Conservation (phyloP, 1,284 basidiomycete genomes). For the Apiotrichum veenhuisii region DNA sequence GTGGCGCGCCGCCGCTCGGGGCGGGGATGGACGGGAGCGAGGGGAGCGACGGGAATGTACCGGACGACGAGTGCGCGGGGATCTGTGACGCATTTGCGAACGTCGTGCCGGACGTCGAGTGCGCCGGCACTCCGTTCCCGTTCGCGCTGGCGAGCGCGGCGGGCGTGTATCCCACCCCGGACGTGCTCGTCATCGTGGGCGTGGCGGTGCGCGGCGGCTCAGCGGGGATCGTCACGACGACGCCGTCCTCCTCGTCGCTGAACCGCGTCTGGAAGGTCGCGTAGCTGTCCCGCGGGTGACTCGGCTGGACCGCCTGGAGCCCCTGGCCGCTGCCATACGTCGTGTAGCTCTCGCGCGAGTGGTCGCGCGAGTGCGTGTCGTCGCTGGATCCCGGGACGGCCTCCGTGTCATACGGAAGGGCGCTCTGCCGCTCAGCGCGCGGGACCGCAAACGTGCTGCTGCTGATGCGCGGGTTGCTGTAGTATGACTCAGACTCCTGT, state of each 20-base stretch:
- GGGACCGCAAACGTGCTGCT: neutral
- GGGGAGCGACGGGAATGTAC: no score
- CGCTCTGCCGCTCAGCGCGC: neutral
- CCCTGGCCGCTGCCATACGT: no score
- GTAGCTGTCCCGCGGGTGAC: neutral
- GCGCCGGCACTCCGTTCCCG: no score
- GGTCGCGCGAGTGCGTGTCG: neutral
- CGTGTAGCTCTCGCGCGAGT: neutral
- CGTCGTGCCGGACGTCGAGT: no score
- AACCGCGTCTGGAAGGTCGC: neutral
- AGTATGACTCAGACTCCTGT: neutral
- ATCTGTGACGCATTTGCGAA: neutral
- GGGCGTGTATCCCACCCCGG: neutral
- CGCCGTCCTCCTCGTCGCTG: neutral
- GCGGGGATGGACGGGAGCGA: neutral
- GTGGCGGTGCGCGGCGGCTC: conserved; percentile 2
- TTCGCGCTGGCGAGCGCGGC: neutral
- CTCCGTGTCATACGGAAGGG: neutral
- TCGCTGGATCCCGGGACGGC: neutral
- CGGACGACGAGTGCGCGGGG: neutral
- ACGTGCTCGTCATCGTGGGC: neutral
- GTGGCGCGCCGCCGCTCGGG: neutral
- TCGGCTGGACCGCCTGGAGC: neutral
- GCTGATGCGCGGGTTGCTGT: neutral
- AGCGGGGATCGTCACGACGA: conserved; percentile 8